Conservation (phyloP, 805 yeast species). For the Candida rishiriensis region DNA sequence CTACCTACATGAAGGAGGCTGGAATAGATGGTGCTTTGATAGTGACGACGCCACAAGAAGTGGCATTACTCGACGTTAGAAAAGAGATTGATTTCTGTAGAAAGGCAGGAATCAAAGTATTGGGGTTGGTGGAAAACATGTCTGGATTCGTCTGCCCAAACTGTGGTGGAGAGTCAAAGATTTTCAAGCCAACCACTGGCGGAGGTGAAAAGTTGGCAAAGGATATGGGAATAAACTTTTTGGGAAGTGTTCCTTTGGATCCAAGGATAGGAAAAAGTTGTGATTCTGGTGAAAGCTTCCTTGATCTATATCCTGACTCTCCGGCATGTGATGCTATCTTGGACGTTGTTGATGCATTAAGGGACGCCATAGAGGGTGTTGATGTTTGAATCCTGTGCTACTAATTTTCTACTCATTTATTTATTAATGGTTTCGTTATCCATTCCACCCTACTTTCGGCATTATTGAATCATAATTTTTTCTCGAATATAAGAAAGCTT, state of each 20-base stretch:
- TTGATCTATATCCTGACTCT: constrained; percentile 81
- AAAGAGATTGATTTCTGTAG: constrained; percentile 93
- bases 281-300: constrained; percentile 80
- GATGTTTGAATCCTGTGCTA: no score
- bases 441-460: no score
- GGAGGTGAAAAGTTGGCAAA: constrained; percentile 85
- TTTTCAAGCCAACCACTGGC: constrained; percentile 94
- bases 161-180: constrained; percentile 85
- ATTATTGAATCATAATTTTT: no score
- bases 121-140: constrained; percentile 97
- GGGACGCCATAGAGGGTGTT: constrained; percentile 38
- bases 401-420: no score
- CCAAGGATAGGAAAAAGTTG: constrained; percentile 90
- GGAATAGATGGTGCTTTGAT: constrained; percentile 95
- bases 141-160: constrained; percentile 96
- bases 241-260: constrained; percentile 93
- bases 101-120: constrained; percentile 78
- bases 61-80: constrained; percentile 88
- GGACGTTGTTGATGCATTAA: constrained; percentile 69
- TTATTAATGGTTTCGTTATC: no score
- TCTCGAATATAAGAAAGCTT: no score
- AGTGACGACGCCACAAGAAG: constrained; percentile 98
- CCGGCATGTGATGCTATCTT: constrained; percentile 88
- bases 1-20: constrained; percentile 78
- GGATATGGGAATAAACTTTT: constrained; percentile 70